Percentiles rank a stretch among this genome's conserved stretches.
These are phyloP conservation scores for Rosa rugosa DNA, from an alignment of 306 rosid genomes.

Conservation along the genomic window DNA sequence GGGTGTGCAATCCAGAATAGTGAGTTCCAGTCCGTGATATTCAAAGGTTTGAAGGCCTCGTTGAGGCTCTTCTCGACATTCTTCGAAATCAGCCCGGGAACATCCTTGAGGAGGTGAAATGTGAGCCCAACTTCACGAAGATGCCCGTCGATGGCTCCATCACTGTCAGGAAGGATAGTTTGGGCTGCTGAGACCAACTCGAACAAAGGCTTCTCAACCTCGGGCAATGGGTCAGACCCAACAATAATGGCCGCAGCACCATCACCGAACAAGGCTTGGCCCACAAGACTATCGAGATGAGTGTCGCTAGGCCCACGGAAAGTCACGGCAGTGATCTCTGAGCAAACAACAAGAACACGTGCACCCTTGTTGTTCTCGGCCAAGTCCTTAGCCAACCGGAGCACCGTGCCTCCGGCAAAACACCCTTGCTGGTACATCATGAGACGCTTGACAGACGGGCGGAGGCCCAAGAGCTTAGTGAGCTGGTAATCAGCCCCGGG, in stretches of 20 bases:
- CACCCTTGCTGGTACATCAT: slow-evolving; percentile 80
- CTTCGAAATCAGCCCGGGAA: slow-evolving; percentile 53
- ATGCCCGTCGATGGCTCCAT: slow-evolving; percentile 62
- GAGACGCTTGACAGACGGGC: slow-evolving; percentile 58
- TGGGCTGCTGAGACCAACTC: slow-evolving; percentile 59
- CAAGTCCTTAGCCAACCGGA: slow-evolving; percentile 54
- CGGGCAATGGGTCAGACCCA: slow-evolving; percentile 55
- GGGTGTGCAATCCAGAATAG: slow-evolving; percentile 65
- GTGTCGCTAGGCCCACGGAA: slow-evolving; percentile 54
- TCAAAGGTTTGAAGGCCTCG: slow-evolving; percentile 52
- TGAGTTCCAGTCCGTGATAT: slow-evolving; percentile 55
- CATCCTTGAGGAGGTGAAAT: slow-evolving; percentile 55
- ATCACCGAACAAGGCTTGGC: slow-evolving; percentile 57
- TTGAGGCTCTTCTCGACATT: slow-evolving; percentile 43
- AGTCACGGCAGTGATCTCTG: slow-evolving; percentile 51
- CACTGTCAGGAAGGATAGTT: slow-evolving; percentile 64
- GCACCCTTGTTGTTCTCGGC: slow-evolving; percentile 61
- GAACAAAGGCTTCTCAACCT: slow-evolving; percentile 51
- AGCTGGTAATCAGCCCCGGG: slow-evolving; percentile 72
- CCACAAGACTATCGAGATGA: slow-evolving; percentile 60
- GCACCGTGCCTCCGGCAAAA: slow-evolving; percentile 58
- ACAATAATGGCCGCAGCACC: slow-evolving; percentile 53
- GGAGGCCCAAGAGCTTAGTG: slow-evolving; percentile 66
- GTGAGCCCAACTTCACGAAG: slow-evolving; percentile 67
- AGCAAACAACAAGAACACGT: slow-evolving; percentile 57